Conservation (phyloP, 306 rosid genomes). For the Rubus parviflorus region DNA sequence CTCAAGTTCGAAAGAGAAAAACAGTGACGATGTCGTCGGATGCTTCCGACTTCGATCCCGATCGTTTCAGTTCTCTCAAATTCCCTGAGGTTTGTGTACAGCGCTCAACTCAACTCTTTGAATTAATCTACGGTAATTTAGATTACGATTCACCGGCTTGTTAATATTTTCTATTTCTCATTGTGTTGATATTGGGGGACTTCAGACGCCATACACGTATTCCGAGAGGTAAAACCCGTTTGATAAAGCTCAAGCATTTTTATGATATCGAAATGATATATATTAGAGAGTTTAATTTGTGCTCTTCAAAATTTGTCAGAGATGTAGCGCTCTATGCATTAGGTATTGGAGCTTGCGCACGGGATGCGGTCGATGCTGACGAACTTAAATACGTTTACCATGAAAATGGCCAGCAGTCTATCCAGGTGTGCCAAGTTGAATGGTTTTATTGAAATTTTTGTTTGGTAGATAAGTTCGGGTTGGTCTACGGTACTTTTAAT, state of each 20-base stretch:
- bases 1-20: neutral
- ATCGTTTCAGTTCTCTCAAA: constrained; percentile 53
- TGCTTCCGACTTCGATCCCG: constrained; percentile 53
- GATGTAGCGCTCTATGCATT: constrained; percentile 85
- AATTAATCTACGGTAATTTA: neutral
- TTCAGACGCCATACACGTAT: constrained; percentile 57
- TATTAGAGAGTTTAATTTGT: no score
- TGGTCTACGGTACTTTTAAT: no score
- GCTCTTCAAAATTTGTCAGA: constrained; percentile 29
- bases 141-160: neutral
- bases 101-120: neutral
- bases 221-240: constrained; percentile 60
- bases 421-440: constrained; percentile 52
- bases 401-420: constrained; percentile 62
- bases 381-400: constrained; percentile 88
- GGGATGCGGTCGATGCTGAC: constrained; percentile 69
- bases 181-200: constrained; percentile 15
- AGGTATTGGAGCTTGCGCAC: constrained; percentile 79
- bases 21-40: constrained; percentile 33
- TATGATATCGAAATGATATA: neutral
- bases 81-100: constrained; percentile 57
- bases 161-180: constrained; percentile 7
- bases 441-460: neutral
- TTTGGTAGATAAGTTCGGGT: neutral
- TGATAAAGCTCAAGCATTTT: neutral